These are phyloP conservation scores for Mycosphaerella sp. DNA, from an alignment of 2,329 filamentous ascomycete species.

Conservation along the genomic window DNA sequence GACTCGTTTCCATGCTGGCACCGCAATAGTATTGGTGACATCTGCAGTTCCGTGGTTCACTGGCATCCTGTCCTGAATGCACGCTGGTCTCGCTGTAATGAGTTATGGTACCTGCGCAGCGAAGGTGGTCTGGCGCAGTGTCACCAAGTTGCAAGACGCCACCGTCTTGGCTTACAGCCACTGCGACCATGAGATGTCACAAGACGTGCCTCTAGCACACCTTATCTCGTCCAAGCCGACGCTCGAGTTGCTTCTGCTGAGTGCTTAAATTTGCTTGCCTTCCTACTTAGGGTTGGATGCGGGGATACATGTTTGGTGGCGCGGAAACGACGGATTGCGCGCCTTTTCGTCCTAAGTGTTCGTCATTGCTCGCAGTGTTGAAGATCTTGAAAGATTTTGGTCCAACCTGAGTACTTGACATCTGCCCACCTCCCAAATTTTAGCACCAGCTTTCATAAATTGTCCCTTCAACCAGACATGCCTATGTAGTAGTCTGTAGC, in stretches of 20 bases:
- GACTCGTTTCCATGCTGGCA: too few species aligned
- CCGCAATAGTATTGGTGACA: background rate
- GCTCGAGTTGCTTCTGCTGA: background rate
- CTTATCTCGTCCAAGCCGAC: slow-evolving; percentile 7
- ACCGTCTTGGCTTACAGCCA: slow-evolving; percentile 1
- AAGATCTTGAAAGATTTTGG: too few species aligned
- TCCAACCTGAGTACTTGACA: too few species aligned
- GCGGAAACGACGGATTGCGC: background rate
- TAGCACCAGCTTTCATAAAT: too few species aligned
- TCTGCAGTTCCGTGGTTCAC: background rate
- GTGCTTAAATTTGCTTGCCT: background rate
- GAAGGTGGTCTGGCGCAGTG: background rate
- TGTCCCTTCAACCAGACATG: background rate
- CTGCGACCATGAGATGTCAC: slow-evolving; percentile 7
- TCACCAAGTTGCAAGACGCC: background rate
- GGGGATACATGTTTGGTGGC: background rate
- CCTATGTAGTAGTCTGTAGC: background rate
- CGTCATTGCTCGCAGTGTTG: too few species aligned
- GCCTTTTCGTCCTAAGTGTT: too few species aligned
- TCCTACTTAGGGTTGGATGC: slow-evolving; percentile 1
- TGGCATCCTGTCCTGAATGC: background rate
- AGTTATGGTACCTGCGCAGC: background rate
- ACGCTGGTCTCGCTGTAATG: background rate
- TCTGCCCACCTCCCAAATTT: too few species aligned
- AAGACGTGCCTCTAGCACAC: slow-evolving; percentile 6